Conservation (phyloP, 257 asterid species). For the Ocimum tenuiflorum region DNA sequence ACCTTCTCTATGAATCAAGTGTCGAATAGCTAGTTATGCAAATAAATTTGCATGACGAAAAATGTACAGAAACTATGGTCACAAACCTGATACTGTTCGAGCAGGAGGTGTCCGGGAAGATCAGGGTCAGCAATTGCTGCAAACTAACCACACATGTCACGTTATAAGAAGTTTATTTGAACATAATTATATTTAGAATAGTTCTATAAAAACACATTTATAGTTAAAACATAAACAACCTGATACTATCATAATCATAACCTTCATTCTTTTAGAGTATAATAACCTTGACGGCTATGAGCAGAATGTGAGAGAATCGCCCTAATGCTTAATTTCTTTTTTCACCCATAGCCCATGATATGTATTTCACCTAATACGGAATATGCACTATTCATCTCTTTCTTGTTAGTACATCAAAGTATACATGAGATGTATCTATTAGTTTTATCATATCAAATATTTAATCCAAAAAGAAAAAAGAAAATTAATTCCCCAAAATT, state of each 20-base stretch:
- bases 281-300: neutral
- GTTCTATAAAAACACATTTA: neutral
- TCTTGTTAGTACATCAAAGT: neutral
- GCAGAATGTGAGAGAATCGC: neutral
- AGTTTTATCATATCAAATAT: neutral
- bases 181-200: too few relatives aligned
- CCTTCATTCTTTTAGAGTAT: neutral
- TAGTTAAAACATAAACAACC: neutral
- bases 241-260: neutral
- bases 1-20: neutral
- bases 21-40: slow-evolving; percentile 4
- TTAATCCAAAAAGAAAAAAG: neutral
- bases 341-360: neutral
- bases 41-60: slow-evolving; percentile 6
- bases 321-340: neutral
- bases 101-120: slow-evolving; percentile 87
- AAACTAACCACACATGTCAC: slow-evolving; percentile 41
- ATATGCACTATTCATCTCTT: neutral
- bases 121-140: slow-evolving; percentile 83
- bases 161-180: slow-evolving; percentile 1
- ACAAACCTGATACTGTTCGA: slow-evolving; percentile 93
- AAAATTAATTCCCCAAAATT: neutral
- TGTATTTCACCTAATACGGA: neutral
- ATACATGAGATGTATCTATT: neutral
- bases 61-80: slow-evolving; percentile 10